phyloP scores from a whole-genome alignment of 371 early-diverging fungal species.

The Rhizopus sp. region DNA sequence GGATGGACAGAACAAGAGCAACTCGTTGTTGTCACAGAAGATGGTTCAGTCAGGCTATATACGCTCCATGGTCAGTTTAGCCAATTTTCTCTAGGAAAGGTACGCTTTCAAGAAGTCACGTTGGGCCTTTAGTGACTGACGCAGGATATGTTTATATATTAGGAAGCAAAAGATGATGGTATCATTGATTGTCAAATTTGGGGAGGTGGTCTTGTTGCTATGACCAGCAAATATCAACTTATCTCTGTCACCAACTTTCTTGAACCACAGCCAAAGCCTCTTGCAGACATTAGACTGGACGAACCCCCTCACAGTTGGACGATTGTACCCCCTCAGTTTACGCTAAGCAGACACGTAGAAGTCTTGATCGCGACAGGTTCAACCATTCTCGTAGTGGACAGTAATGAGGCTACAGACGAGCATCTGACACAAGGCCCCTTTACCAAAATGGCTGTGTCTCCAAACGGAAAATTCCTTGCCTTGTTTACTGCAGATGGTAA shows the following conservation, averaged over 20 bases:
- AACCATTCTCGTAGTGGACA: conserved; percentile 84
- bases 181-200: conserved; percentile 87
- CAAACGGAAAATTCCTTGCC: conserved; percentile 91
- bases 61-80: conserved; percentile 78
- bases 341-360: conserved; percentile 88
- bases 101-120: conserved; percentile 16
- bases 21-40: conserved; percentile 85
- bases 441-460: conserved; percentile 83
- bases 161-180: conserved; percentile 81
- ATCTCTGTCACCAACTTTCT: conserved; percentile 79
- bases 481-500: conserved; percentile 80
- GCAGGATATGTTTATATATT: conserved; percentile 3
- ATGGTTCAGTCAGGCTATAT: conserved; percentile 86
- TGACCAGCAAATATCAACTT: conserved; percentile 82
- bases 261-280: conserved; percentile 79
- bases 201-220: conserved; percentile 87
- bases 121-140: neutral
- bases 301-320: conserved; percentile 85
- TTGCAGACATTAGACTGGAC: conserved; percentile 77
- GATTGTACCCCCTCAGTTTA: conserved; percentile 86
- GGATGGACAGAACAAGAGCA: conserved; percentile 90
- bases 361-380: conserved; percentile 78
- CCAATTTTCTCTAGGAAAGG: conserved; percentile 84
- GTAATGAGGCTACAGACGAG: conserved; percentile 83
- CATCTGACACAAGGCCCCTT: conserved; percentile 90